These are phyloP conservation scores for Daedaleopsis nitida DNA, from an alignment of 768 basidiomycete genomes.

Conservation along the genomic window DNA sequence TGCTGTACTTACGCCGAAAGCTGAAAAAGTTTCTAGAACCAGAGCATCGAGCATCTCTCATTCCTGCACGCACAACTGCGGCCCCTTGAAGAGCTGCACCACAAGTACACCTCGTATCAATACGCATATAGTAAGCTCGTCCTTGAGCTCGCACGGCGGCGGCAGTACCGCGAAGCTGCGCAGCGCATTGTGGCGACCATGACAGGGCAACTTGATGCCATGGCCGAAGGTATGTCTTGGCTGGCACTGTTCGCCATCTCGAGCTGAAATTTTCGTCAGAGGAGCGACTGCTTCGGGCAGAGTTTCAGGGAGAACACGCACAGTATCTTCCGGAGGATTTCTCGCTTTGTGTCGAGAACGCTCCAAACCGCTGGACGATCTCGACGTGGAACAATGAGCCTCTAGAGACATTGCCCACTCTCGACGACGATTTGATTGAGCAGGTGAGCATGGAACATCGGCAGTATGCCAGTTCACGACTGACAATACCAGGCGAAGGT, in stretches of 20 bases:
- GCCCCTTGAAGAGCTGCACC: constrained; percentile 63
- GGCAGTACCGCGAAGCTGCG: constrained; percentile 64
- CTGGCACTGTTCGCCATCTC: background rate
- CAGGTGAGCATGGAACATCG: constrained; percentile 42
- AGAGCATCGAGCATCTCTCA: constrained; percentile 55
- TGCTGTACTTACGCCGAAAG: too few relatives aligned
- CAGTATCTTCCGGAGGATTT: constrained; percentile 77
- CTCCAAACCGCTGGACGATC: constrained; percentile 74
- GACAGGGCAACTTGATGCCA: constrained; percentile 61
- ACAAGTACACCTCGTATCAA: constrained; percentile 69
- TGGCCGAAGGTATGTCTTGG: constrained; percentile 58
- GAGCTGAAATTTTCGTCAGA: constrained; percentile 44
- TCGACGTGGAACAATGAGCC: constrained; percentile 56
- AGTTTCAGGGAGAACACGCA: constrained; percentile 76
- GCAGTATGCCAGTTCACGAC: background rate
- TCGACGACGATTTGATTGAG: constrained; percentile 58
- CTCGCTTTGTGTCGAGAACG: constrained; percentile 74
- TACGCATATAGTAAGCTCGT: constrained; percentile 74
- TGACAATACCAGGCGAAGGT: constrained; percentile 33
- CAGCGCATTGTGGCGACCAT: constrained; percentile 68
- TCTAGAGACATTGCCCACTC: constrained; percentile 61
- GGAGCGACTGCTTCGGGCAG: constrained; percentile 62
- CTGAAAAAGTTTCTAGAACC: constrained; percentile 36
- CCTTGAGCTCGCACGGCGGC: constrained; percentile 69
- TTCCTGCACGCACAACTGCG: constrained; percentile 62